Base-by-base conservation (phyloP, 2,329 filamentous ascomycete genomes). In the Coniochaeta hoffmannii region DNA sequence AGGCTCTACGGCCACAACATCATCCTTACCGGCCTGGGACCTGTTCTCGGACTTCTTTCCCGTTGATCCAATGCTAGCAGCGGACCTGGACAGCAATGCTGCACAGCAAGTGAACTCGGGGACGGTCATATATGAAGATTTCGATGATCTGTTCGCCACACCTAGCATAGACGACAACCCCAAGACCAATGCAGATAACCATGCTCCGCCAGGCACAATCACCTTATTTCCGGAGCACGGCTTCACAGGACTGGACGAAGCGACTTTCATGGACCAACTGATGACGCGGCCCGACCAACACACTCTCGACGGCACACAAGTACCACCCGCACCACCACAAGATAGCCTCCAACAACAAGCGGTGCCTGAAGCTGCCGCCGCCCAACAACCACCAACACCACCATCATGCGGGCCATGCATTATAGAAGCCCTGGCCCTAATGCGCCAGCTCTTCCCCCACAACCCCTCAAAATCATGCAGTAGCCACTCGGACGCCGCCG, bases 401-500 rank as follows among this genome's bases (percentile, higher is more conserved):
- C 12, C 44, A 50, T 10, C 24, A 24, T 31, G 14, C 24, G 32
- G 51, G 15, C 14, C 17, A 7, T 64, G 63, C 50, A 49, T 63
- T 6, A 36, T 61, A 14, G 58, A 56, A 12, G 63, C 63, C 12
- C 61, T 67, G 11, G 61, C 61, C 31, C 52, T 66, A 7, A 49
- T 65, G 36, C 59, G 57, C 49, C 59, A 65, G 35, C 55, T 66
- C 8, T 65, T 62, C 17, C 56, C 61, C 9, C 24, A 57, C 14
- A 41, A 12, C 2, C n/a, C 17, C 36, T 10, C 17, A 10, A 22
- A 22, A 22, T 10, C 17, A 3, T 41, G n/a, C 36, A 2, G 17
- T 2, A n/a, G n/a, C n/a, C n/a, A n/a, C n/a, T n/a, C n/a, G n/a
- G n/a, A n/a, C n/a, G n/a, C n/a, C n/a, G n/a, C n/a, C n/a, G n/a